Conservation (phyloP, 2,329 filamentous ascomycete genomes). For the Pyricularia sp. region DNA sequence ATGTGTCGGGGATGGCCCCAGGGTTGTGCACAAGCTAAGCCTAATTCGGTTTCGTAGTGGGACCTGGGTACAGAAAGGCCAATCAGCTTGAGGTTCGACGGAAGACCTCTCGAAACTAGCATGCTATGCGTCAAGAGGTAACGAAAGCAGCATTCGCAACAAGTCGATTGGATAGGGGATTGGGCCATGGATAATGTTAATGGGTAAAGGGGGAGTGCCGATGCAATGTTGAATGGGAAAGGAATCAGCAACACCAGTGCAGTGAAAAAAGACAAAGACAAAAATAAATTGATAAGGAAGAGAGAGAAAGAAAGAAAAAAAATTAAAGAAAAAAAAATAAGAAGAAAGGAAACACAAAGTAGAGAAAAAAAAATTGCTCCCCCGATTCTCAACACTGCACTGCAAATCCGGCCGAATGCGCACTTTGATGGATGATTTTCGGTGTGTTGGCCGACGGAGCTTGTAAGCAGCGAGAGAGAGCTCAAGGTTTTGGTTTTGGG, state of each 20-base stretch:
- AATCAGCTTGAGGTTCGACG: neutral
- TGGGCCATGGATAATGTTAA: neutral
- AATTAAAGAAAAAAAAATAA: neutral
- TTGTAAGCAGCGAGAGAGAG: neutral
- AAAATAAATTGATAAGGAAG: too few relatives aligned
- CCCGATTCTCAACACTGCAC: neutral
- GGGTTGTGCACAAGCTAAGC: neutral
- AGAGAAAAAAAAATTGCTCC: neutral
- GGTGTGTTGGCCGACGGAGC: neutral
- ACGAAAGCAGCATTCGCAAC: neutral
- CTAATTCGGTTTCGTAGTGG: neutral
- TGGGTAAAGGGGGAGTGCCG: neutral
- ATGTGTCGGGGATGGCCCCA: neutral
- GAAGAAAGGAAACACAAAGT: too few relatives aligned
- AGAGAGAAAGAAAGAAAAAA: neutral
- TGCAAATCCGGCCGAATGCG: neutral
- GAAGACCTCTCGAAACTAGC: neutral
- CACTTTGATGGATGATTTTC: neutral
- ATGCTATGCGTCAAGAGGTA: neutral
- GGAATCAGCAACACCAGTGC: neutral
- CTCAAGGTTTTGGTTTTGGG: neutral
- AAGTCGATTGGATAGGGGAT: neutral
- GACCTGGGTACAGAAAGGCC: neutral
- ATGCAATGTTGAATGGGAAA: neutral
- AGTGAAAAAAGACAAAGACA: neutral